Conservation (phyloP, 805 yeast genomes). For the Candida sanyiensis region DNA sequence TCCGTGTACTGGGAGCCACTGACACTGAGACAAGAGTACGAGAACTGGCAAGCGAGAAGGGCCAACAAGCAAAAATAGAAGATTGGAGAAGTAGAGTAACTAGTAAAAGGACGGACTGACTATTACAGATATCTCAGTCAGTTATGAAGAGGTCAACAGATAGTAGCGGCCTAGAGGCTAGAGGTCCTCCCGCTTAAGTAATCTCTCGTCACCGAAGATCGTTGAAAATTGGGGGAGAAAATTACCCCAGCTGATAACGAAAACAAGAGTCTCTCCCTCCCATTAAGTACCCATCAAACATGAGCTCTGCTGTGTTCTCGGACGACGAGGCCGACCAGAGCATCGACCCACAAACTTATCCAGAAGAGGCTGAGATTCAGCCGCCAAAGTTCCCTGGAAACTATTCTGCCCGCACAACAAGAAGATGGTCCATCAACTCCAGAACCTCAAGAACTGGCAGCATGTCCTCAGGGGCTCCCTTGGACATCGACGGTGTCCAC, state of each 20-base stretch:
- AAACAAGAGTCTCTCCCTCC: too few species aligned
- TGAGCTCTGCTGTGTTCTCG: constrained; percentile 29
- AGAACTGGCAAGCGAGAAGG: constrained; percentile 28
- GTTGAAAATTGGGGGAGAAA: too few species aligned
- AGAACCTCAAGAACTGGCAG: constrained; percentile 6
- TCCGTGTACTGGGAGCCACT: constrained; percentile 45
- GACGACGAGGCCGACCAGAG: constrained; percentile 27
- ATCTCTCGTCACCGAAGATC: too few species aligned
- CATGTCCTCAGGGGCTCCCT: constrained; percentile 13
- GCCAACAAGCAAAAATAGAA: constrained; percentile 4
- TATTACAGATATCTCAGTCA: too few species aligned
- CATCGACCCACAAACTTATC: constrained; percentile 2
- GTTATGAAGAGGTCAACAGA: too few species aligned
- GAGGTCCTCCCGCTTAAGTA: too few species aligned
- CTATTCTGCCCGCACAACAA: constrained; percentile 49
- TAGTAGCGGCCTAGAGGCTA: too few species aligned
- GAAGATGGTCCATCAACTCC: constrained; percentile 39
- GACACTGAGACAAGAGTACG: constrained; percentile 43
- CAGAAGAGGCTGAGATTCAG: constrained; percentile 26
- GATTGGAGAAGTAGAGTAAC: neutral
- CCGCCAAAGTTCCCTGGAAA: constrained; percentile 44
- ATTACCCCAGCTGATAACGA: too few species aligned
- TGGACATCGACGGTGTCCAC: constrained; percentile 66
- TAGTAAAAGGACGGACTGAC: too few species aligned
- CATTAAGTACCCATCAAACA: too few species aligned